Base-by-base conservation (phyloP, 2,329 filamentous ascomycete species). In the Boeremia lycopersici region DNA sequence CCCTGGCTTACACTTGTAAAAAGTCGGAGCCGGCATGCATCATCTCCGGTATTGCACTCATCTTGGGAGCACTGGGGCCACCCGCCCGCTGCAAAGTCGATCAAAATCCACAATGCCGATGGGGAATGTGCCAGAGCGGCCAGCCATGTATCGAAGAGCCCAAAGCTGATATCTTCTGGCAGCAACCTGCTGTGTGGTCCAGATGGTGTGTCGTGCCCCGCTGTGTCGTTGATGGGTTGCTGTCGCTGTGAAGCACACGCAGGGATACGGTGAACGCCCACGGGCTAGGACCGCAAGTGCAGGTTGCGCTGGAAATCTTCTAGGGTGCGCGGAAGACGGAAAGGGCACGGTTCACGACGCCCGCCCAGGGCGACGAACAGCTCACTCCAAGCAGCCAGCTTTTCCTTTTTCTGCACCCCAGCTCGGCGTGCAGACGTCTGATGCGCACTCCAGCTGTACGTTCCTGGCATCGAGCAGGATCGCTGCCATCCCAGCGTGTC, bases 61-160 rank as follows among this genome's bases (percentile, higher is more conserved):
- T 49, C 52, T 60, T 59, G 48, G 54, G 47, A 46, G 52, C 53
- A 55, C 50, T 56, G 53, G 54, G 56, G 55, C 40, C 56, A 46
- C 51, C 62, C 56, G 49, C 53, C 62, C 61, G 56, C 62, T 72
- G 70, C 70, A 72, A 66, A 68, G 68, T 63, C 65, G 69, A 73
- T 73, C 68, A 59, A 50, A 60, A 49, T 49, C 46, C 56, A 56
- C 52, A 47, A 25, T 44, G 33, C 34, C 38, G 15, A 43, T 45
- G 35, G 39, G 23, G 31, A 26, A 28, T 43, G 44, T 36, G 34
- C 15, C 34, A 31, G 36, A 39, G 13, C 25, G 42, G 46, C 26
- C 40, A 19, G 46, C 40, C 34, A 25, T 41, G 30, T 31, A 31
- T 36, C 26, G 19, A 31, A 48, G 19, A 35, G 10, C 15, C 36